These are phyloP conservation scores for Russula abietina DNA, from an alignment of 768 basidiomycete genomes.

Conservation along the genomic window DNA sequence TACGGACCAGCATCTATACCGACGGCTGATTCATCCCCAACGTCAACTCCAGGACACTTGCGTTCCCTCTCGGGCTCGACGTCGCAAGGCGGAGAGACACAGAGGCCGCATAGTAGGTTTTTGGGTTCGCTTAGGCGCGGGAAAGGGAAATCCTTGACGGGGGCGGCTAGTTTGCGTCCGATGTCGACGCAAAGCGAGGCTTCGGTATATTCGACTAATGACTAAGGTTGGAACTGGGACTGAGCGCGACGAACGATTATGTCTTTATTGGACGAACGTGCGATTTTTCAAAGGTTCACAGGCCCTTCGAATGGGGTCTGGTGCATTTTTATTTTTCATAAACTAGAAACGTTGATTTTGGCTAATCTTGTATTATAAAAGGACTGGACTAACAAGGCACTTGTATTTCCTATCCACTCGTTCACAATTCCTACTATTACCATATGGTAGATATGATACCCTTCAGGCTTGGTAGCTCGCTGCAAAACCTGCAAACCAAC, in stretches of 20 bases:
- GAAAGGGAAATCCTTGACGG: neutral
- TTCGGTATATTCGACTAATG: constrained; percentile 21
- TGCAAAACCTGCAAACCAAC: neutral
- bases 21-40: neutral
- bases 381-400: constrained; percentile 4
- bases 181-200: constrained; percentile 20
- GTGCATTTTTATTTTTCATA: neutral
- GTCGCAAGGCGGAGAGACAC: constrained; percentile 34
- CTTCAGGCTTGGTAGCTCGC: neutral
- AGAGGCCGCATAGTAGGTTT: constrained; percentile 28
- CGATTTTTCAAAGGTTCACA: neutral
- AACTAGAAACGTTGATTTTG: neutral
- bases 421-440: neutral
- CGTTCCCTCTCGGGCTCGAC: constrained; percentile 33
- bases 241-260: too few relatives aligned
- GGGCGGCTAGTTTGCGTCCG: neutral
- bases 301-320: neutral
- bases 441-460: neutral
- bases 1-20: neutral
- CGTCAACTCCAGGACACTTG: constrained; percentile 24
- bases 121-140: constrained; percentile 22
- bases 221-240: neutral
- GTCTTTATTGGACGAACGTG: neutral
- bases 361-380: neutral
- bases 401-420: constrained; percentile 8